Evolutionary conservation across 257 asterid genomes (phyloP).

Genomic region (Striga asiatica): DNA sequence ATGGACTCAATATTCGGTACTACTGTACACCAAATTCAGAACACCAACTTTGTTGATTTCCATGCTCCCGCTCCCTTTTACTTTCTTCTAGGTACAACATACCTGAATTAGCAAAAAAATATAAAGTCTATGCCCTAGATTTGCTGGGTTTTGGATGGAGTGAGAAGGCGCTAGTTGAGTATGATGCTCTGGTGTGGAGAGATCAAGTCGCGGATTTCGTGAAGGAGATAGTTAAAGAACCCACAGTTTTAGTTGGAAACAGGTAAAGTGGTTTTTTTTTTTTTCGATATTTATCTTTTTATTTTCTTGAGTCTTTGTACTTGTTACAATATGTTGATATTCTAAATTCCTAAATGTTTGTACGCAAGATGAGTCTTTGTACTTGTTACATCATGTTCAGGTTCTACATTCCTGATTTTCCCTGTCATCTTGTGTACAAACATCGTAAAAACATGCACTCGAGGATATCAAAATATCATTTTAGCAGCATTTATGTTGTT

Average conservation of each 20-base stretch:
- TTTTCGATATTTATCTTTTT: not conserved
- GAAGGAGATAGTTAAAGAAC: constrained; percentile 74
- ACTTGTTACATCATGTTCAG: too few species aligned
- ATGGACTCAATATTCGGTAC: not conserved
- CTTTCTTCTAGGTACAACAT: constrained; percentile 56
- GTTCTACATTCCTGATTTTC: too few species aligned
- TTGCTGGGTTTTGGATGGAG: constrained; percentile 97
- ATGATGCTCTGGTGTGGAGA: constrained; percentile 85
- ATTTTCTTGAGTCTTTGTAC: too few species aligned
- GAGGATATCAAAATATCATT: not conserved
- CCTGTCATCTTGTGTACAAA: not conserved
- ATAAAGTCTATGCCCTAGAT: constrained; percentile 87
- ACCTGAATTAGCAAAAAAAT: constrained; percentile 75
- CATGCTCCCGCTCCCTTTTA: not conserved
- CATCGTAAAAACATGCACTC: not conserved
- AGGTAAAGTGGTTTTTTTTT: constrained; percentile 33
- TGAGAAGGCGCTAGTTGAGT: constrained; percentile 88
- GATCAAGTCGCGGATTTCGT: constrained; percentile 87
- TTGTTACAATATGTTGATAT: too few species aligned
- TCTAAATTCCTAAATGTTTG: too few species aligned
- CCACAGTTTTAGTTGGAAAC: constrained; percentile 89
- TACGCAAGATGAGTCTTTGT: too few species aligned
- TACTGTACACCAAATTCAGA: too few species aligned
- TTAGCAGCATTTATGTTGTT: not conserved
- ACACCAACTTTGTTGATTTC: not conserved